Evolutionary conservation across 257 asterid species (phyloP).

Genomic region (Leonotis leonurus): DNA sequence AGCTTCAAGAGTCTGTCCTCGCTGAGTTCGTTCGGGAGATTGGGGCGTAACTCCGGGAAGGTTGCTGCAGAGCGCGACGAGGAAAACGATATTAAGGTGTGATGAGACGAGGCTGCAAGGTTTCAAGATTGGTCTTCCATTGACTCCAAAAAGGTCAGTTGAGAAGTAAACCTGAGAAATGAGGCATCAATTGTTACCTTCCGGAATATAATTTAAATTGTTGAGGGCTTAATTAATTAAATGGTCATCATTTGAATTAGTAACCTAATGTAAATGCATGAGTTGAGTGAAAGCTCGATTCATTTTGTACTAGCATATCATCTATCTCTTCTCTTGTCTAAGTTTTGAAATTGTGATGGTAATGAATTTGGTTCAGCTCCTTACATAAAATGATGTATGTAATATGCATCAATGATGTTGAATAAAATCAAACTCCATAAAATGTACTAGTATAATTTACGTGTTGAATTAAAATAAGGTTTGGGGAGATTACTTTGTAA

Average conservation of each 20-base stretch:
- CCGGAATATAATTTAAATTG: background rate
- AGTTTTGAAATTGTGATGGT: background rate
- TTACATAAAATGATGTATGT: no score
- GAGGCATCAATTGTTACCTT: background rate
- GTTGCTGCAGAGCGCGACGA: slow-evolving; percentile 39
- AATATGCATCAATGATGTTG: no score
- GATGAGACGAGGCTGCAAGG: background rate
- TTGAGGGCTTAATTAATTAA: background rate
- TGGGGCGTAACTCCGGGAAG: slow-evolving; percentile 48
- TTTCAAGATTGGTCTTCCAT: background rate
- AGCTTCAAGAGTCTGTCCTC: slow-evolving; percentile 54
- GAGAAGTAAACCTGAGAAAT: background rate
- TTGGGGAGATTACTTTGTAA: no score
- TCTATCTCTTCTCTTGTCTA: no score
- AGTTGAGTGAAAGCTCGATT: slow-evolving; percentile 11
- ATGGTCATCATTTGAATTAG: background rate
- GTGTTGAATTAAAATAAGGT: no score
- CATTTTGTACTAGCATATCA: slow-evolving; percentile 10
- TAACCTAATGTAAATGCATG: background rate
- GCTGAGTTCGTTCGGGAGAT: slow-evolving; percentile 49
- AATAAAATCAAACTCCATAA: no score
- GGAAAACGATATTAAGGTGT: slow-evolving; percentile 36
- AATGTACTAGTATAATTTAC: no score
- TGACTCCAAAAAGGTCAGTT: slow-evolving; percentile 4
- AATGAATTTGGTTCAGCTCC: background rate